Evolutionary conservation across 2,329 filamentous ascomycete species (phyloP), one percentile per base, ranked within the genome.

Genomic region (Pseudocercospora eumusae): DNA sequence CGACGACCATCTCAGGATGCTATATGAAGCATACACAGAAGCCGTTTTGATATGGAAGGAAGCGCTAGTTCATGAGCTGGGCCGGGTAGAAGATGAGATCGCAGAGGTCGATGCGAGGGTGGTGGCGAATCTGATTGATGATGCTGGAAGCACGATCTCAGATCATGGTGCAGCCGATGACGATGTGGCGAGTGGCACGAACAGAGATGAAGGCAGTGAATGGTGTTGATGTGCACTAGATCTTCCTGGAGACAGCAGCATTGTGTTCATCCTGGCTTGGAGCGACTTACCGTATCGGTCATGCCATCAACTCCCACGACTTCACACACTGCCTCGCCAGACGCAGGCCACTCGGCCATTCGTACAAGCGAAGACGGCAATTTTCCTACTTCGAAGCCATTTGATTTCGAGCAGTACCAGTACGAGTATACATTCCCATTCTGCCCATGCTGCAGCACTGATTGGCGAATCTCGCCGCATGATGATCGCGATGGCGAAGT

Each of bases 361-460:
- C 18, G 44, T 13, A 47, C 44, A 23, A 47, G 21, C 44, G 44
- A 23, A 47, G 44, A 25, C 7, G 15, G 11, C 44, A 23, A 21
- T 10, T 4, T 1, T 11, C 2, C 21, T 11, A 2, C 44, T 15
- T 47, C 44, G 21, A 52, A 52, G 49, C 18, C 57, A 21, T 57
- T 44, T 45, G 45, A 52, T 33, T 42, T 23, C 45, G 54, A 40
- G 21, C 44, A 57, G 15, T 61, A 52, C 20, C 44, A 57, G 31
- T 61, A 61, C 44, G 59, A 57, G 28, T 18, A 40, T 7, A 57
- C 31, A 4, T 61, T 40, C 11, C 59, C 59, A 13, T 61, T 49
- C 33, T 61, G 59, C 7, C 59, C 59, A 10, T 55, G 56, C 54
- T 61, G 59, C 18, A 11, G 56, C 23, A 49, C 20, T 27, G 56